A percentile compares a stretch with the other conserved stretches of the same genome.
phyloP scores from a whole-genome alignment of 441 rosid species.

The Erodium moschatum region DNA sequence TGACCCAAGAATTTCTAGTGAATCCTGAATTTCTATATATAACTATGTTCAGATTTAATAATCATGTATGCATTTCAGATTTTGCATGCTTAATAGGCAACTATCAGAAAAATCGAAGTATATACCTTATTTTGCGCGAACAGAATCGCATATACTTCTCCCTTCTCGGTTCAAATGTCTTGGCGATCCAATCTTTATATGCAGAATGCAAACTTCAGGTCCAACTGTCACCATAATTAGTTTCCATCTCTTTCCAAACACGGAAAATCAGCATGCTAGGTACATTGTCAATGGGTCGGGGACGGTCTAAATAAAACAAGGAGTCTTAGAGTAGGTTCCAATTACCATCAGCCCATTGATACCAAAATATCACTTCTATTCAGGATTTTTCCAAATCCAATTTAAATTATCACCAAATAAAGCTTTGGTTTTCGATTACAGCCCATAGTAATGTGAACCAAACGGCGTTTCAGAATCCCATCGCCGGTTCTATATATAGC shows the following conservation, averaged over 20 bases:
- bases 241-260: not conserved
- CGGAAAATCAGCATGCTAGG: not conserved
- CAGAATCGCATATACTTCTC: not conserved
- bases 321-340: not conserved
- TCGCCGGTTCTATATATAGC: constrained; percentile 1
- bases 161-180: not conserved
- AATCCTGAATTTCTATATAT: not conserved
- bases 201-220: not conserved
- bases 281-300: not conserved
- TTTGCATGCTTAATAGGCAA: not conserved
- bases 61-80: not conserved
- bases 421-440: not conserved
- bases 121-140: not conserved
- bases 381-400: not conserved
- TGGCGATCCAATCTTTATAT: not conserved
- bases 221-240: not conserved
- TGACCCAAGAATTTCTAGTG: not conserved
- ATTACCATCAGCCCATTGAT: constrained; percentile 1
- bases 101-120: not conserved
- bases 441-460: not conserved
- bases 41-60: not conserved
- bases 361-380: not conserved
- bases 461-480: not conserved
- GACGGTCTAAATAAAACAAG: not conserved
- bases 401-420: not conserved